Evolutionary conservation across 2,329 filamentous ascomycete genomes (phyloP), one percentile per base, ranked within the genome.

Genomic region (Penicillium occitanis): DNA sequence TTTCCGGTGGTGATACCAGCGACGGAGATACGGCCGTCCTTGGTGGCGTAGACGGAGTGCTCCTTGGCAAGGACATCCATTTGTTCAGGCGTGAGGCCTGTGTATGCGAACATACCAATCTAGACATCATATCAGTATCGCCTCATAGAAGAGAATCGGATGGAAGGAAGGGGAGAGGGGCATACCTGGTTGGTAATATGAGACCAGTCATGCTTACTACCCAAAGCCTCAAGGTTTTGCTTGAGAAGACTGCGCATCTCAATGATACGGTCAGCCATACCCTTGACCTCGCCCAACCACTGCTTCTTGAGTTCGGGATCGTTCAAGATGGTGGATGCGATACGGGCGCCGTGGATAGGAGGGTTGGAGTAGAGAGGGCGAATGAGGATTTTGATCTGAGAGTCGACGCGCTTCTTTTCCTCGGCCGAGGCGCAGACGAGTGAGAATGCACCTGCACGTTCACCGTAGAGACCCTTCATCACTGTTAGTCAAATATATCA

Each of bases 31-130:
- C 84, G 80, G 66, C 84, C 84, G 71, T 84, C 83, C 85, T 92
- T 95, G 81, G 95, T 98, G 71, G 93, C 94, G 79, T 99, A 99
- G 74, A 99, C 94, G 68, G 92, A 97, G 86, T 95, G 92, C 85
- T 98, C 92, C 85, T 96, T 93, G 72, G 93, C 92, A 69, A 99
- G 86, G 75, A 84, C 84, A 65, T 94, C 91, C 92, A 98, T 97
- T 84, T 97, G 91, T 82, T 94, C 90, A 64, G 93, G 84, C 73
- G 86, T 94, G 75, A 99, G 84, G 69, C 95, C 95, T 62, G 95
- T 99, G 87, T 96, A 99, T 73, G 95, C 94, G 77, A 99, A 99
- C 95, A 99, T 99, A 83, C 95, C 95, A 75, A 99, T 99, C 87
- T 87, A 69, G 8, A 6, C 33, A 30, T 5, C 28, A 19, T 30